Conservation (phyloP, 306 rosid genomes). For the Begonia loranthoides region DNA sequence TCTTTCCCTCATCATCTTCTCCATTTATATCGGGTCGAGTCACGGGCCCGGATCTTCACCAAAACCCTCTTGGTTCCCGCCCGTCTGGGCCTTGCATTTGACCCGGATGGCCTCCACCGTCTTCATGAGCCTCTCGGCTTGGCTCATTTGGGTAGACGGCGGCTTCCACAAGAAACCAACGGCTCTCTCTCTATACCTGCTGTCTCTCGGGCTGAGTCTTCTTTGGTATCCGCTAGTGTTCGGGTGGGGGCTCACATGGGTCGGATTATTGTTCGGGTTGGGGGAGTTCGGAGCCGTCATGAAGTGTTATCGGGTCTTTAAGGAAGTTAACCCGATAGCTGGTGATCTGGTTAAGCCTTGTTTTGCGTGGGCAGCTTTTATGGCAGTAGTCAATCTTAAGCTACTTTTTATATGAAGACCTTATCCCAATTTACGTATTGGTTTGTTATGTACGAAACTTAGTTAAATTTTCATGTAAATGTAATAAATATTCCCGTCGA, state of each 20-base stretch:
- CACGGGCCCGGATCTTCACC: background rate
- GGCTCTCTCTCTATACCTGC: constrained; percentile 29
- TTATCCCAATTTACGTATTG: too few species aligned
- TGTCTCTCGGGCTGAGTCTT: constrained; percentile 27
- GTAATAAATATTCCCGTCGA: too few species aligned
- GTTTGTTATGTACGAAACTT: too few species aligned
- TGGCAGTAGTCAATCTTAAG: constrained; percentile 42
- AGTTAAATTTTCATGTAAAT: too few species aligned
- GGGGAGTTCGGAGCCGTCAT: constrained; percentile 21
- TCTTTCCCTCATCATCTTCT: constrained; percentile 28
- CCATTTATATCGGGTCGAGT: constrained; percentile 17
- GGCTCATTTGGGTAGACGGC: constrained; percentile 75
- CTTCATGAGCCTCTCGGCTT: constrained; percentile 49
- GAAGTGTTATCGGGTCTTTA: constrained; percentile 25
- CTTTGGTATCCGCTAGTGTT: constrained; percentile 51
- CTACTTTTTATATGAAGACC: constrained; percentile 9
- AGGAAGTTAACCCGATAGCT: constrained; percentile 23
- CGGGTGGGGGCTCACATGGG: constrained; percentile 23
- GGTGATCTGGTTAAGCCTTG: constrained; percentile 36
- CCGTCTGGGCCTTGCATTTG: constrained; percentile 35
- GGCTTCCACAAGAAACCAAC: constrained; percentile 44
- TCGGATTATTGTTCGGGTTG: constrained; percentile 26
- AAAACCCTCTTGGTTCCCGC: constrained; percentile 63
- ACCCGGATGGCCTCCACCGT: constrained; percentile 31
- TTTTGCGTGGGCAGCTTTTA: constrained; percentile 42